phyloP scores from a whole-genome alignment of 495 filamentous ascomycete species.

The Hypoxylon perforatum region DNA sequence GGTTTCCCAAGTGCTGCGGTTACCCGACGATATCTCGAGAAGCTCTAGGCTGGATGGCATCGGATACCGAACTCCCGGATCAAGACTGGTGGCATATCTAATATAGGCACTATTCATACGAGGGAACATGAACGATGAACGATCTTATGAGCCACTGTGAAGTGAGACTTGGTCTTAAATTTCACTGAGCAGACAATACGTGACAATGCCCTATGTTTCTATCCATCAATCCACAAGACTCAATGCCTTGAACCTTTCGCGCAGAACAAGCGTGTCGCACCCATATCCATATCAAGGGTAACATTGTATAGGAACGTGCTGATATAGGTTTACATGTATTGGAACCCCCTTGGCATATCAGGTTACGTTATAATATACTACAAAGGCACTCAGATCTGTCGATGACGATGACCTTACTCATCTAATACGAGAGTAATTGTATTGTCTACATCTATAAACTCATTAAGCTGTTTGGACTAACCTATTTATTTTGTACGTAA shows the following conservation, averaged over 20 bases:
- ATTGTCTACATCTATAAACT: too few species aligned
- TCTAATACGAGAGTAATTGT: too few species aligned
- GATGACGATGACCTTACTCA: too few species aligned
- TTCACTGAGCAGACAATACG: background rate
- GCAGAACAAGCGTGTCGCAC: background rate
- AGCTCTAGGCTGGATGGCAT: slow-evolving; percentile 15
- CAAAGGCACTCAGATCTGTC: too few species aligned
- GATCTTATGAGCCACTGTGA: too few species aligned
- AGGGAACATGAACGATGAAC: too few species aligned
- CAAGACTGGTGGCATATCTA: slow-evolving; percentile 20
- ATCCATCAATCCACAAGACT: background rate
- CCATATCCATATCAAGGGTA: too few species aligned
- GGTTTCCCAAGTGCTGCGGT: slow-evolving; percentile 11
- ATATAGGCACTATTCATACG: slow-evolving; percentile 17
- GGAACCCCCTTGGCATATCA: background rate
- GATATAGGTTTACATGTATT: background rate
- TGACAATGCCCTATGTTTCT: background rate
- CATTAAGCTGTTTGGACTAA: too few species aligned
- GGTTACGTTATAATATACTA: too few species aligned
- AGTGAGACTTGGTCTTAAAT: background rate
- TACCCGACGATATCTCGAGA: slow-evolving; percentile 16
- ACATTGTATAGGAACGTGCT: background rate
- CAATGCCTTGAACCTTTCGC: too few species aligned
- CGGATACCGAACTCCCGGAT: slow-evolving; percentile 12
- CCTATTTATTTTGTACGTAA: too few species aligned